Evolutionary conservation across 2,329 filamentous ascomycete species (phyloP).

Genomic region (Aspergillus sp.): DNA sequence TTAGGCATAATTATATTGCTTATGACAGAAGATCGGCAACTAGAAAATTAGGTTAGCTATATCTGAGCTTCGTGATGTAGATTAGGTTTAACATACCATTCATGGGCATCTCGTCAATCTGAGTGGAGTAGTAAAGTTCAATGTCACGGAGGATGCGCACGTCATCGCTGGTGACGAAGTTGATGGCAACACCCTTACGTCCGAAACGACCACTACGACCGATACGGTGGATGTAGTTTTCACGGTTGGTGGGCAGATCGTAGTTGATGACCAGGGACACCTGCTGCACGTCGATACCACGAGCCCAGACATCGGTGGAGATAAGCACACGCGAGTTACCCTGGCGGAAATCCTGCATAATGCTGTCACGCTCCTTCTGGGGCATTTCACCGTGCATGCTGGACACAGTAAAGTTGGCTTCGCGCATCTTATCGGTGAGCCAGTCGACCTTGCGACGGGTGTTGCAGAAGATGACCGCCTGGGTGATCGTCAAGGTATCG

Average conservation of each 20-base stretch:
- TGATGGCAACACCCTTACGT: conserved; percentile 98
- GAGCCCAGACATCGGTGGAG: conserved; percentile 95
- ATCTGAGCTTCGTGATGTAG: not conserved
- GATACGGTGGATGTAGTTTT: conserved; percentile 99
- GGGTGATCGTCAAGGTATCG: conserved; percentile 96
- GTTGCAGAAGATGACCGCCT: conserved; percentile 99
- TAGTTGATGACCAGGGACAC: conserved; percentile 99
- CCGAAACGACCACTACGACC: conserved; percentile 94
- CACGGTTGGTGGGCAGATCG: conserved; percentile 94
- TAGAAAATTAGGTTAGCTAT: conserved; percentile 20
- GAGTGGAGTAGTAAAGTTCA: conserved; percentile 93
- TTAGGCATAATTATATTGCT: conserved; percentile 9
- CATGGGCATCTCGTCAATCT: conserved; percentile 99
- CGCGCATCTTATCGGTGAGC: conserved; percentile 98
- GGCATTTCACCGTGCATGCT: conserved; percentile 99
- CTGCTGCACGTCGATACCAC: conserved; percentile 98
- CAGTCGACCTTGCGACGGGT: conserved; percentile 98
- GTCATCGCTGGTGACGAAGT: conserved; percentile 98
- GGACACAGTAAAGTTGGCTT: conserved; percentile 97
- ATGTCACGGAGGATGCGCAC: conserved; percentile 97
- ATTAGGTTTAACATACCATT: conserved; percentile 67
- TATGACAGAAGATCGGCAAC: conserved; percentile 43
- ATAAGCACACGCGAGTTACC: conserved; percentile 95
- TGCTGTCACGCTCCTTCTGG: conserved; percentile 95
- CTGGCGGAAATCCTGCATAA: conserved; percentile 98